A percentile compares a stretch with the other conserved stretches of the same genome.
Evolutionary conservation across 2,329 filamentous ascomycete genomes (phyloP).

Genomic region (Cercospora berteroae): DNA sequence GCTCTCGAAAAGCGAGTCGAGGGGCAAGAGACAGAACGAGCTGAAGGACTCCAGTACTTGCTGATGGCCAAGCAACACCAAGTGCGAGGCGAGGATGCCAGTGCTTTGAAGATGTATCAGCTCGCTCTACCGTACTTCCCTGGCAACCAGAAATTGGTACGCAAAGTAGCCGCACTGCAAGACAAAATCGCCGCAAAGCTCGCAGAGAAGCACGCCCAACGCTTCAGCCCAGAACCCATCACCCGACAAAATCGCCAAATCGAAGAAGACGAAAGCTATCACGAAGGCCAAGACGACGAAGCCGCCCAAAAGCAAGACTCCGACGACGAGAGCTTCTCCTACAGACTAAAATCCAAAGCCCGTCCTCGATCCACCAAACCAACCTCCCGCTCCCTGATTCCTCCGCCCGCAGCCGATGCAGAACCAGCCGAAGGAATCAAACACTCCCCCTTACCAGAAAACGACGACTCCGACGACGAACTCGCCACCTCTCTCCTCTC

Average conservation of each 20-base stretch:
- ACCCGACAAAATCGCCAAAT: slow-evolving; percentile 5
- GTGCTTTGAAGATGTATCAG: slow-evolving; percentile 81
- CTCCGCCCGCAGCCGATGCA: background rate
- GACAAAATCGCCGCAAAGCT: slow-evolving; percentile 49
- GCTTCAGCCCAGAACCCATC: slow-evolving; percentile 9
- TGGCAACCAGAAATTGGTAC: slow-evolving; percentile 69
- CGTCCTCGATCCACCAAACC: slow-evolving; percentile 25
- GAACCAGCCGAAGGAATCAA: slow-evolving; percentile 11
- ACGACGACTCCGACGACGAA: slow-evolving; percentile 36
- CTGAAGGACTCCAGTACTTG: slow-evolving; percentile 79
- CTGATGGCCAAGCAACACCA: slow-evolving; percentile 92
- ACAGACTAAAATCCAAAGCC: slow-evolving; percentile 42
- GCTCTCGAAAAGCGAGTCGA: slow-evolving; percentile 84
- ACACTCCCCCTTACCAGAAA: slow-evolving; percentile 19
- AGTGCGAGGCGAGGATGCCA: slow-evolving; percentile 73
- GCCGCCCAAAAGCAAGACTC: slow-evolving; percentile 28
- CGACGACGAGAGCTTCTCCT: slow-evolving; percentile 40
- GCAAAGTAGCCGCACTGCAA: slow-evolving; percentile 56
- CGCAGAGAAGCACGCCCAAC: slow-evolving; percentile 28
- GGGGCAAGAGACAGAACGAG: slow-evolving; percentile 66
- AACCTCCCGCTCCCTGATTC: slow-evolving; percentile 5
- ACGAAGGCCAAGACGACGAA: slow-evolving; percentile 29
- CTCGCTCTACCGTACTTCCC: slow-evolving; percentile 82
- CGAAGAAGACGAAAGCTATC: slow-evolving; percentile 45
- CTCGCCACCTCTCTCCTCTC: slow-evolving; percentile 27